Evolutionary conservation across 345 rosid species (phyloP).

Genomic region (Corchorus capsularis): DNA sequence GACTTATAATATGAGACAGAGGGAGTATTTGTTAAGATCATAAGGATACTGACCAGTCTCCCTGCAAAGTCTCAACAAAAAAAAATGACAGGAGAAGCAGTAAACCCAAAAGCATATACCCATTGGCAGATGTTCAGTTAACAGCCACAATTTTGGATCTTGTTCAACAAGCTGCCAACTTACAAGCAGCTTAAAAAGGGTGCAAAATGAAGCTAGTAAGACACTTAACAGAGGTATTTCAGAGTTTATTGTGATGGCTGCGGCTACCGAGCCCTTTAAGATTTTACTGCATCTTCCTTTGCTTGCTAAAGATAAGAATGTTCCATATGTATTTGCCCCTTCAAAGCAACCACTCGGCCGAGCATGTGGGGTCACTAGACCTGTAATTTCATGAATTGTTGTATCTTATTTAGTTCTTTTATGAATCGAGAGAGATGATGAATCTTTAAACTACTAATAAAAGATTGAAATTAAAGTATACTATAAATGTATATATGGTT

Average conservation of each 20-base stretch:
- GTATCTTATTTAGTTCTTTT: too few species aligned
- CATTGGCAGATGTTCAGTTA: constrained; percentile 80
- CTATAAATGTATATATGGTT: not conserved
- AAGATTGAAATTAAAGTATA: not conserved
- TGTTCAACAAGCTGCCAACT: constrained; percentile 90
- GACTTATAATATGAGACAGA: too few species aligned
- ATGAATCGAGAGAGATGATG: not conserved
- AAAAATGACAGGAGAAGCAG: constrained; percentile 56
- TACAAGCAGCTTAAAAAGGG: constrained; percentile 99
- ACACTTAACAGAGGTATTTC: constrained; percentile 92
- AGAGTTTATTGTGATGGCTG: constrained; percentile 89
- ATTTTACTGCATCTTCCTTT: constrained; percentile 73
- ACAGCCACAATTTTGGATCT: constrained; percentile 65
- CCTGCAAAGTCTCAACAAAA: too few species aligned
- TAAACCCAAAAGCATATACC: constrained; percentile 91
- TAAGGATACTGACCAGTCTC: too few species aligned
- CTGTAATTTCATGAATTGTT: constrained; percentile 67
- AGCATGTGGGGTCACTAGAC: constrained; percentile 96
- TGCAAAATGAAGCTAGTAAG: constrained; percentile 75
- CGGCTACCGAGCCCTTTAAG: constrained; percentile 85
- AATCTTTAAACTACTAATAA: not conserved
- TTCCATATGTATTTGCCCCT: constrained; percentile 96
- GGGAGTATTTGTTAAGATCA: too few species aligned
- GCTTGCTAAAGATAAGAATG: constrained; percentile 95
- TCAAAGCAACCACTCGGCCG: constrained; percentile 96